phyloP scores from a whole-genome alignment of 257 asterid species.

The Gardenia jasminoides region DNA sequence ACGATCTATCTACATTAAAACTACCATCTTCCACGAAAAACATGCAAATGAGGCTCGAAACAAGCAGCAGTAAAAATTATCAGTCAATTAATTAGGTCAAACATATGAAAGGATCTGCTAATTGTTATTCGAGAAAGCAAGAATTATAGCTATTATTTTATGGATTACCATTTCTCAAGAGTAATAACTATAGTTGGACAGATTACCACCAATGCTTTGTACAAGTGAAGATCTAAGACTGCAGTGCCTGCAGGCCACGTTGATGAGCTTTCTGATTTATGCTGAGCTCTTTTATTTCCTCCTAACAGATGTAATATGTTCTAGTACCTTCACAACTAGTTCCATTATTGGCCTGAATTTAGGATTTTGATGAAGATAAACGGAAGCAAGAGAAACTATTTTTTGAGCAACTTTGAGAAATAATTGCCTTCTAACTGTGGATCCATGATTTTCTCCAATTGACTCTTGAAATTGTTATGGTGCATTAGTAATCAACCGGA shows the following conservation, averaged over 20 bases:
- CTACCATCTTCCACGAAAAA: too few species aligned
- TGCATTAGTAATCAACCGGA: constrained; percentile 60
- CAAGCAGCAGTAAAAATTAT: too few species aligned
- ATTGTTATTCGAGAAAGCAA: neutral
- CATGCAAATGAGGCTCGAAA: too few species aligned
- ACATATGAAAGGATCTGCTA: neutral
- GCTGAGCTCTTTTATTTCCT: constrained; percentile 39
- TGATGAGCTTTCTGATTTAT: constrained; percentile 21
- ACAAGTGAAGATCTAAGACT: constrained; percentile 43
- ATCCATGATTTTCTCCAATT: constrained; percentile 53
- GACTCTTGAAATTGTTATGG: constrained; percentile 37
- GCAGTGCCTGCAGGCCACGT: constrained; percentile 29
- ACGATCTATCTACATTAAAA: too few species aligned
- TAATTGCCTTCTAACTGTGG: constrained; percentile 51
- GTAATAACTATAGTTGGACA: too few species aligned
- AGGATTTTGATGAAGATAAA: constrained; percentile 50
- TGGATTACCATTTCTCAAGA: too few species aligned
- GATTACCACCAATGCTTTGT: neutral
- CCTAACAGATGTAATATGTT: constrained; percentile 28
- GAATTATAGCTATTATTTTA: too few species aligned
- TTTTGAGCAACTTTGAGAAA: constrained; percentile 47
- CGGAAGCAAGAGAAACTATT: constrained; percentile 50
- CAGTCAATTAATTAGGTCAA: neutral
- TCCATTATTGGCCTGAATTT: constrained; percentile 58
- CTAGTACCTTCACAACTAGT: constrained; percentile 49